Evolutionary conservation across 2,329 filamentous ascomycete species (phyloP), one percentile per base, ranked within the genome.

Genomic region (Ceratocystis cubensis): DNA sequence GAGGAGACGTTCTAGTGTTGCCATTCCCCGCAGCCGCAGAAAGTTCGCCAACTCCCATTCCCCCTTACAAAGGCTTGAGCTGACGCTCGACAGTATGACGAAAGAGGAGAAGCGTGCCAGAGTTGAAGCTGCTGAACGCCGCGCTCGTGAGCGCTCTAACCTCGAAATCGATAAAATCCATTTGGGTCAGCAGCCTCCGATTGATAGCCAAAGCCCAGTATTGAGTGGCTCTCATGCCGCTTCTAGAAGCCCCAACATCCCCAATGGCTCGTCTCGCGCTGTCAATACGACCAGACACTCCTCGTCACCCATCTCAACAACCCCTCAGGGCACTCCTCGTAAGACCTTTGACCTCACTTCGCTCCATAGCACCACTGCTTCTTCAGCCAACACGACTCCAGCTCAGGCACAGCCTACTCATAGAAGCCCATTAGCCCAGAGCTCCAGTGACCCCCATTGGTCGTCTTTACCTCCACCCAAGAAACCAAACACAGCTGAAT

Each of bases 21-120:
- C 67, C n/a, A 56, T 66, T 41, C 50, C 67, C 25, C 67, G 67
- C 13, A 66, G 61, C 53, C 61, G 61, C 30, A 68, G 67, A 68
- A 68, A 81, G 78, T 85, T 89, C 76, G 89, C 93, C 72, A 82
- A 87, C 67, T 88, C 95, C 74, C 85, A 89, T 72, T 97, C 93
- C 69, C 94, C 95, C 64, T 81, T 99, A 64, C 93, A 99, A 76
- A 94, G 88, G 78, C 83, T 99, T 71, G 93, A 99, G 78, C 84
- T 89, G 73, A 94, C 90, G 72, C 82, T 97, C 72, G 88, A 88
- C 75, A 91, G 89, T 76, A 93, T 96, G 75, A 96, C 89, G 75
- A 97, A 96, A 75, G 92, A 96, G 76, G 92, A 96, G 76, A 95
- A 96, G 75, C 84, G 93, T 70, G 91, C 91, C 7, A 83, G 90